Conservation (phyloP, 345 rosid genomes). For the Pistacia vera region DNA sequence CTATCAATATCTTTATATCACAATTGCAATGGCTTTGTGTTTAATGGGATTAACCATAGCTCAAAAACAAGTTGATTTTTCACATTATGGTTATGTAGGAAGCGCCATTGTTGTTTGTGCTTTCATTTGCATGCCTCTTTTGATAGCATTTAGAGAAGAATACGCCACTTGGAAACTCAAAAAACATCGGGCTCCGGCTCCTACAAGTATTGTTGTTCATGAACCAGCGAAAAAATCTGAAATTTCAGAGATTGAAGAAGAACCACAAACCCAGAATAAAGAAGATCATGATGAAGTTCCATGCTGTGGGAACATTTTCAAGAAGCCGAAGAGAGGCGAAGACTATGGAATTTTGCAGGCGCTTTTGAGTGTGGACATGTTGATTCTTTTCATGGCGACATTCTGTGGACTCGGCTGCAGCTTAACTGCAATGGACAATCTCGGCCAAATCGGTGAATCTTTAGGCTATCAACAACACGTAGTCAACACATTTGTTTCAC, state of each 20-base stretch:
- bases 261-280: background rate
- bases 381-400: slow-evolving; percentile 52
- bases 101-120: slow-evolving; percentile 38
- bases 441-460: slow-evolving; percentile 63
- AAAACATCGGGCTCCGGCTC: background rate
- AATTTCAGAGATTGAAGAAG: background rate
- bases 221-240: background rate
- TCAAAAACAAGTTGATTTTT: slow-evolving; percentile 37
- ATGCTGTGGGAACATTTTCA: slow-evolving; percentile 46
- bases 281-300: slow-evolving; percentile 20
- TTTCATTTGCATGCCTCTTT: slow-evolving; percentile 53
- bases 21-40: slow-evolving; percentile 54
- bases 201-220: background rate
- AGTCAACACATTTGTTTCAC: slow-evolving; percentile 50
- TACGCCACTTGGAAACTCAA: slow-evolving; percentile 37
- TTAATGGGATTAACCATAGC: slow-evolving; percentile 50
- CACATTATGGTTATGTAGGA: slow-evolving; percentile 34
- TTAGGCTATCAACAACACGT: slow-evolving; percentile 50
- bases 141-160: slow-evolving; percentile 49
- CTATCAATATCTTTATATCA: slow-evolving; percentile 47
- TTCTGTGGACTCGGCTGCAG: slow-evolving; percentile 64
- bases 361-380: slow-evolving; percentile 55
- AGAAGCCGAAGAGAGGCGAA: slow-evolving; percentile 55
- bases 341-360: slow-evolving; percentile 66
- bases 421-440: slow-evolving; percentile 60